Base-by-base conservation (phyloP, 768 basidiomycete species). In the Kockovaella imperatae region DNA sequence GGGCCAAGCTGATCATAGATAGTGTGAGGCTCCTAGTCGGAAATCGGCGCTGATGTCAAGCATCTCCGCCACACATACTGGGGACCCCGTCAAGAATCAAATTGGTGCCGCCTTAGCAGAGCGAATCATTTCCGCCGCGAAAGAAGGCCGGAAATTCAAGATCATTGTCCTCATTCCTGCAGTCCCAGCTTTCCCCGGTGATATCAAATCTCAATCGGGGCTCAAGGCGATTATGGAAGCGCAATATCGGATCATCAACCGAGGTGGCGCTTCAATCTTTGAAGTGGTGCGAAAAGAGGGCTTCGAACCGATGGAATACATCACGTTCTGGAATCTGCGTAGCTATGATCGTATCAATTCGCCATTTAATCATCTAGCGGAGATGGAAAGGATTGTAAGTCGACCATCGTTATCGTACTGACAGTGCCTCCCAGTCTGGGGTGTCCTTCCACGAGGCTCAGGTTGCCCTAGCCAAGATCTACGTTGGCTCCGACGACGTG, bases 161-260 rank as follows among this genome's bases (percentile, higher is more conserved):
- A 85, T 95, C 44, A 75, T 93, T 42, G 79, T 97, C 13, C 73
- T 83, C 17, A 84, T 97, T 43, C 93, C 91, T 0, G 90, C 93
- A 66, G 77, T 95, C 1, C 91, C 91, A 10, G 20, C n/a, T 4
- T 42, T 62, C 60, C 61, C 87, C 1, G 84, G 91, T 2, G 80
- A 88, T 66, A 76, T 95, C 15, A 67, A 84, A 82, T 74, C 74
- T 71, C 39, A 81, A 79, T 66, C 69, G 20, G 68, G 66, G 4
- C 44, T 71, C 30, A 69, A 69, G 49, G 84, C 74, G 6, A 91
- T 95, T 68, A 83, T 93, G 83, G 87, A 81, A 8, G 89, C 82
- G 23, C 68, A 64, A 39, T 73, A 71, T 32, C 50, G 87, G 35
- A 85, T 85, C 0, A 91, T 96, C 58, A 91, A 90, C 64, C 80